Evolutionary conservation across 257 asterid species (phyloP).

Genomic region (Rhazya stricta): DNA sequence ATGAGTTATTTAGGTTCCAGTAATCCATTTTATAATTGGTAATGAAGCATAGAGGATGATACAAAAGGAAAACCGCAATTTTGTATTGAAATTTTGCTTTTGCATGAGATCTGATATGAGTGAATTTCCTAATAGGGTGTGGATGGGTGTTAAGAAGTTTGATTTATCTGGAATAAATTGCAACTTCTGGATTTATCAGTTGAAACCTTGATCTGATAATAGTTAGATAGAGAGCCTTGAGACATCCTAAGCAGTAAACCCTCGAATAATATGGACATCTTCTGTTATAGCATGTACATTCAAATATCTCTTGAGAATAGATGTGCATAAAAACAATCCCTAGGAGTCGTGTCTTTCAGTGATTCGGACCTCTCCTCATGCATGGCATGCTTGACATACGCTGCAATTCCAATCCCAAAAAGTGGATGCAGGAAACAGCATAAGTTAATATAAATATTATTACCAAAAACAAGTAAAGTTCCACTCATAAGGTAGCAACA

Average conservation of each 20-base stretch:
- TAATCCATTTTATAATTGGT: not conserved
- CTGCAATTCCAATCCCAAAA: not conserved
- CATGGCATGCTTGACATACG: not conserved
- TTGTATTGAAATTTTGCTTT: not conserved
- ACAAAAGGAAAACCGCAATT: not conserved
- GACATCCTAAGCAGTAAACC: not conserved
- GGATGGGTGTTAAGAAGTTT: not conserved
- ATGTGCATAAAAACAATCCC: not conserved
- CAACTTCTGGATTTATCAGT: not conserved
- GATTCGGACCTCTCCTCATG: not conserved
- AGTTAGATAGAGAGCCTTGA: not conserved
- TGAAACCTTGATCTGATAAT: not conserved
- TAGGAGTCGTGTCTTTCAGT: not conserved
- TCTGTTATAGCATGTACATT: constrained; percentile 1
- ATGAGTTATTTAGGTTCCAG: not conserved
- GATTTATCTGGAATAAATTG: not conserved
- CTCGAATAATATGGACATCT: not conserved
- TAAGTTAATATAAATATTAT: too few species aligned
- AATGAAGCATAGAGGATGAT: not conserved
- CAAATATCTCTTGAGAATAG: not conserved
- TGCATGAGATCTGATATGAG: not conserved
- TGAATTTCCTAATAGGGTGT: not conserved
- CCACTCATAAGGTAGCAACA: too few species aligned
- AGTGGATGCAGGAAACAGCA: too few species aligned
- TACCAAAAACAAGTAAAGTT: too few species aligned